Conservation (phyloP, 345 rosid species). For the Populus simonii region DNA sequence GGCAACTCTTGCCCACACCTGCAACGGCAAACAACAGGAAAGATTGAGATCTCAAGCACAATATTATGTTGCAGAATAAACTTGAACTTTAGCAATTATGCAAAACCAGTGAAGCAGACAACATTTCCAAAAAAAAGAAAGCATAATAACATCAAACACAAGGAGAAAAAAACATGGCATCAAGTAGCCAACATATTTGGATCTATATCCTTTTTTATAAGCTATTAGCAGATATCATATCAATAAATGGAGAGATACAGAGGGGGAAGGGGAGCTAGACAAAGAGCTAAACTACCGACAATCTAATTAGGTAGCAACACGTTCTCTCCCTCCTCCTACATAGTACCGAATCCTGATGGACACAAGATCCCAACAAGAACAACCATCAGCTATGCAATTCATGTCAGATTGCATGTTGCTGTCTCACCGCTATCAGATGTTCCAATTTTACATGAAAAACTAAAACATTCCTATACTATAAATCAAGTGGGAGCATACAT, state of each 20-base stretch:
- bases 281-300: slow-evolving; percentile 1
- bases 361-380: not conserved
- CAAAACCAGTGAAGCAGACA: not conserved
- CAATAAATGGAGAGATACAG: not conserved
- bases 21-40: not conserved
- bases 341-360: not conserved
- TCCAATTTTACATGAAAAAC: not conserved
- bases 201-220: not conserved
- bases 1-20: slow-evolving; percentile 72
- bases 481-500: not conserved
- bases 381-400: not conserved
- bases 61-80: not conserved
- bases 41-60: not conserved
- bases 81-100: not conserved
- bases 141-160: not conserved
- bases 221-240: not conserved
- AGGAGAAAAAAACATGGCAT: not conserved
- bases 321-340: not conserved
- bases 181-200: not conserved
- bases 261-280: not conserved
- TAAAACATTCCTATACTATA: not conserved
- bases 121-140: not conserved
- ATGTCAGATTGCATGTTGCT: not conserved
- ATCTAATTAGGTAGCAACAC: not conserved
- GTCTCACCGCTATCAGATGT: not conserved